Base-by-base conservation (phyloP, 225 moss, liverwort and hornwort genomes). In the Pleurozium schreberi region DNA sequence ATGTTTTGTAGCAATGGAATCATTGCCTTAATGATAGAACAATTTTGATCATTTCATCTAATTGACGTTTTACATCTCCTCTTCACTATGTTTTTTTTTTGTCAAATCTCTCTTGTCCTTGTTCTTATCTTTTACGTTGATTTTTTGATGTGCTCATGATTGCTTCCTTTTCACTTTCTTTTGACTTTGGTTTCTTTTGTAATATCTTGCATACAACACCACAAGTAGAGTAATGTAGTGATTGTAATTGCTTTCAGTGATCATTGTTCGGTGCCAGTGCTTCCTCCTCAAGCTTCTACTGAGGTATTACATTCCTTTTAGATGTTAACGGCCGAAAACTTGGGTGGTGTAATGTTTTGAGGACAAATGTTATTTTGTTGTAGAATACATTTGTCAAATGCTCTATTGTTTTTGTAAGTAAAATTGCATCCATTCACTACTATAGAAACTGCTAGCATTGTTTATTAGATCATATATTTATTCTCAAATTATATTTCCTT, bases 241-340 rank as follows among this genome's bases (percentile, higher is more conserved):
- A 83, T 43, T 78, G 49, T 49, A 36, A 47, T 70, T 88, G 62
- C 49, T 84, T 88, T 81, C 84, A 93, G 88, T 42, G 89, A 90
- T 70, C 87, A 88, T 75, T 91, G 88, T 64, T 90, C 77, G 76
- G 90, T 91, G 88, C 91, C 91, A 65, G 64, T 93, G 68, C 84
- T 93, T 80, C 84, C 88, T 86, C 70, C 80, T 67, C 84, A 88
- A 93, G 70, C 91, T 45, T 90, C 91, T 36, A 69, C 70, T 33
- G 90, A 93, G 91, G 93, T 93, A 88, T 81, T 58, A 64, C 74
- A 28, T 79, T 42, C 65, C 76, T 73, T 68, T 30, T 71, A 43
- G 65, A 81, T 86, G 58, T 50, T 65, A 58, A 49, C 63, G 36
- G 22, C 65, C 40, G 30, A 43, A 55, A 61, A 20, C 13, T 17